Conservation (phyloP, 768 basidiomycete genomes). For the Suillus sp. region DNA sequence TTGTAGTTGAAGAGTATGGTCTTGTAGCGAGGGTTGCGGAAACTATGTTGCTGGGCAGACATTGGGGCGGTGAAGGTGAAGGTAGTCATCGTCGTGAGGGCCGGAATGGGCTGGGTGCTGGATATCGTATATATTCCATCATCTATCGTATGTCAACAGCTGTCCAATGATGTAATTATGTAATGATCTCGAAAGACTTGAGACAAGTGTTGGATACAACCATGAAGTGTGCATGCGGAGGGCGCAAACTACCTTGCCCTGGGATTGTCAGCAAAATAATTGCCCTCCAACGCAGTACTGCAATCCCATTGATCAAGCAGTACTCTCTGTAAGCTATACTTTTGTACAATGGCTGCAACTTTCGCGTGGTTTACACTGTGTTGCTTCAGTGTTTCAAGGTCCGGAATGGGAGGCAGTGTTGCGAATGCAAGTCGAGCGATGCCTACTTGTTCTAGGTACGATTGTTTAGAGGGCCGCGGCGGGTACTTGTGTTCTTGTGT, state of each 20-base stretch:
- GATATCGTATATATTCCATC: not conserved
- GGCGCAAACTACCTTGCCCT: conserved; percentile 18
- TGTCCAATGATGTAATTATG: not conserved
- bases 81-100: conserved; percentile 18
- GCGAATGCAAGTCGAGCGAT: conserved; percentile 65
- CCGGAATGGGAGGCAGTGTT: conserved; percentile 65
- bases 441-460: conserved; percentile 66
- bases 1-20: conserved; percentile 1
- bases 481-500: conserved; percentile 52
- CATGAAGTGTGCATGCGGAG: not conserved
- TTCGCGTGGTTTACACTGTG: conserved; percentile 42
- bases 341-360: conserved; percentile 49
- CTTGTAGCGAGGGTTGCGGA: not conserved
- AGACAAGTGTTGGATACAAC: not conserved
- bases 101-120: not conserved
- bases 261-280: conserved; percentile 70
- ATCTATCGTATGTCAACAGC: not conserved
- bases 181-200: not conserved
- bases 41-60: not conserved
- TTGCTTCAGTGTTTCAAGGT: conserved; percentile 36
- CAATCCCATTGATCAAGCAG: conserved; percentile 44
- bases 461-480: conserved; percentile 46
- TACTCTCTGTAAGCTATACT: conserved; percentile 50
- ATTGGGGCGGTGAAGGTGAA: conserved; percentile 19
- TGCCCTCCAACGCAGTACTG: conserved; percentile 53